Evolutionary conservation across 140 eudicot genomes (phyloP), one percentile per base, ranked within the genome.

Genomic region (Ambrosia hybrid): DNA sequence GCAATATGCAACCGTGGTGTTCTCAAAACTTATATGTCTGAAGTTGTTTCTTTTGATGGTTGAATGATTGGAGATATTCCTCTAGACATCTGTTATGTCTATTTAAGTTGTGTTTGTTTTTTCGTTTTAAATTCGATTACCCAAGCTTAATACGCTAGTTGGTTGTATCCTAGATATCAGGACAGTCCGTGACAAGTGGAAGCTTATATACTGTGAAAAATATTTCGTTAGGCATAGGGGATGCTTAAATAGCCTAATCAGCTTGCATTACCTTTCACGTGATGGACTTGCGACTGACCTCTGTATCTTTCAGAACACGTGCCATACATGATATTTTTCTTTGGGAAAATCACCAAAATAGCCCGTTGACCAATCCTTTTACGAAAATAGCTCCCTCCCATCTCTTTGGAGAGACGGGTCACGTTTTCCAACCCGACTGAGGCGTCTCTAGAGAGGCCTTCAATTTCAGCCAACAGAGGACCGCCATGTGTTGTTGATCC

Each of bases 21-120:
- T 90, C 63, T 52, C 88, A 13, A 85, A 83, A 58, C 96, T 34
- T 79, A 85, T 62, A 87, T 93, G 97, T 84, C 90, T 9, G 73
- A 81, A 13, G 94, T 90, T 33, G 87, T 93, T 36, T 74, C 97
- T 15, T 56, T 85, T 9, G 96, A 90, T 36, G 98, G 98, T 6
- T 93, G 97, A 84, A 93, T 78, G 96, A 93, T 37, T 90, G 98
- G 98, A 78, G 75, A 51, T 96, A 93, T 56, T 45, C 86, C 34
- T 74, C 89, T 53, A 82, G 88, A 83, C 96, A 90, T 66, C 85
- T 79, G 97, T 93, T 53, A 73, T 45, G 66, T 0, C 45, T 57
- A 9, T 15, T 14, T n/a, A 3, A 12, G 16, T 38, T 21, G 67
- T 36, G 21, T 61, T 36, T 36, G 48, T 46, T 21, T 5, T 61